Evolutionary conservation across 2,329 filamentous ascomycete species (phyloP).

Genomic region (Conoideocrella luteorostrata): DNA sequence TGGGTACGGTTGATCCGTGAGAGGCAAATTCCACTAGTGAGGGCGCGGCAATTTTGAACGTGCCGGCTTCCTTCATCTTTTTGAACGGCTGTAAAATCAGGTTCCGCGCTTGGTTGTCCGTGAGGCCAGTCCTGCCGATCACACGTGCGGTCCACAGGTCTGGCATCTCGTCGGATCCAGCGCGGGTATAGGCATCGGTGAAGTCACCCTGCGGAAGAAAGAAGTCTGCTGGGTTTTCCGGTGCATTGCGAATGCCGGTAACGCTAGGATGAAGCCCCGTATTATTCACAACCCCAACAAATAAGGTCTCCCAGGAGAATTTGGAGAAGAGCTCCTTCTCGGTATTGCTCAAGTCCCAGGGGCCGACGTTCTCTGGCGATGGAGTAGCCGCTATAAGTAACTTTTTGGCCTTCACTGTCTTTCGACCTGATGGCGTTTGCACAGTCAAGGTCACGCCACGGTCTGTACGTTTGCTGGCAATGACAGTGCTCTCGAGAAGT

Average conservation of each 20-base stretch:
- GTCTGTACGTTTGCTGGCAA: neutral
- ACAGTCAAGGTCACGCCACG: neutral
- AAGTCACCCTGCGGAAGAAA: constrained; percentile 2
- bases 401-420: constrained; percentile 16
- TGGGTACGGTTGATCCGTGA: neutral
- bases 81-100: neutral
- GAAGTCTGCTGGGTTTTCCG: neutral
- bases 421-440: neutral
- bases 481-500: constrained; percentile 2
- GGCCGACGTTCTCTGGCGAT: constrained; percentile 15
- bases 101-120: neutral
- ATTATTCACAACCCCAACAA: constrained; percentile 17
- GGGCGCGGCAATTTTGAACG: neutral
- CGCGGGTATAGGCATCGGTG: neutral
- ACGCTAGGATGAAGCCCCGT: constrained; percentile 7
- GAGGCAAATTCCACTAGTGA: neutral
- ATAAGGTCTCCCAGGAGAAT: constrained; percentile 16
- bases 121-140: neutral
- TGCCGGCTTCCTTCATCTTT: neutral
- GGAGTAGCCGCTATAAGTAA: constrained; percentile 22
- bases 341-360: constrained; percentile 18
- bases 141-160: neutral
- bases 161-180: neutral
- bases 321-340: constrained; percentile 20
- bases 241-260: neutral